Evolutionary conservation across 352 stramenopile genomes (phyloP), one percentile per base, ranked within the genome.

Genomic region (Phytopythium boreale): DNA sequence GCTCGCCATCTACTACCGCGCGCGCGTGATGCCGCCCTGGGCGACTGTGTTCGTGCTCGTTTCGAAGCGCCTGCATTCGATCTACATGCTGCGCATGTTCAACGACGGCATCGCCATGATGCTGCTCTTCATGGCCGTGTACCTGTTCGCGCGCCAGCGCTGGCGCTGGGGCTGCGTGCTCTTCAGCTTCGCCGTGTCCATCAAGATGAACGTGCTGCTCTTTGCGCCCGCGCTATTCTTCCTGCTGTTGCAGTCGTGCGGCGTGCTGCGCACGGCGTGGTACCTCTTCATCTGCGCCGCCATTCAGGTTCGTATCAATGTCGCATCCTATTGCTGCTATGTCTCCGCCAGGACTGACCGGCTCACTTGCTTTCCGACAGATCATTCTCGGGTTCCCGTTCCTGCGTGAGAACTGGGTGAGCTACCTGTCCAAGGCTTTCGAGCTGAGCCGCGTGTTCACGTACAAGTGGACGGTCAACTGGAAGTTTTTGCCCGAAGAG

Each of bases 141-240:
- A 95, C 66, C 64, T 96, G 1, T 93, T 93, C 59, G 82, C 78
- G 39, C 77, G 84, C 44, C 87, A 91, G 64, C 80, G 87, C 46
- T 97, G 88, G 88, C 84, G 87, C 50, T 73, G 88, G 52, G 96
- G 93, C 50, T 98, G 95, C 63, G 76, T 97, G 4, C 47, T 98
- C 43, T 99, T 98, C 81, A 98, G 93, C 56, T 76, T 98, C 29
- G 96, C 95, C 20, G 96, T 99, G 11, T 98, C 92, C 37, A 92
- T 99, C 70, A 99, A 99, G 81, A 99, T 99, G 98, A 99, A 99
- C 84, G 85, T 99, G 36, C 80, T 99, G 49, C 83, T 99, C 15
- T 99, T 99, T 68, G 96, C 97, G 46, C 97, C 97, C 0, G 97
- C 94, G 43, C 74, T 99, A 2, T 91, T 99, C 55, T 92, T 99